A percentile compares a stretch with the other conserved stretches of the same genome.
These are phyloP conservation scores for Neoscytalidium dimidiatum DNA, from an alignment of 2,329 filamentous ascomycete species.

Conservation along the genomic window DNA sequence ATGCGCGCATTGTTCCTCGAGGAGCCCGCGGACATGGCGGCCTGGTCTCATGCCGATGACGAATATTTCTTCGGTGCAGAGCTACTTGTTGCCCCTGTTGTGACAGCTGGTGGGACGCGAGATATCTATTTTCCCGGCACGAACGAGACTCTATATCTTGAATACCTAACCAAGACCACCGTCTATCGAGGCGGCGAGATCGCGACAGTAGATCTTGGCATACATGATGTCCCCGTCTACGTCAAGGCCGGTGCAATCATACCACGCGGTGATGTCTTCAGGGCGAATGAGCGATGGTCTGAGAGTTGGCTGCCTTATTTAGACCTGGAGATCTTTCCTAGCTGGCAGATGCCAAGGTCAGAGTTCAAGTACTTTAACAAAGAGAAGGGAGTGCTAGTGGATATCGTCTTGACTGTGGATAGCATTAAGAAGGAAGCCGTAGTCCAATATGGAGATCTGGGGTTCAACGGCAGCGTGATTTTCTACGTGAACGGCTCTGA, in stretches of 20 bases:
- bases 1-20: constrained; percentile 40
- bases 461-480: constrained; percentile 22
- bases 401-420: constrained; percentile 22
- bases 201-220: constrained; percentile 22
- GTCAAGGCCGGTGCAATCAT: constrained; percentile 37
- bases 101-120: constrained; percentile 29
- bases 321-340: constrained; percentile 35
- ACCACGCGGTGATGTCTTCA: constrained; percentile 34
- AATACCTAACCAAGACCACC: constrained; percentile 35
- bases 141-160: constrained; percentile 29
- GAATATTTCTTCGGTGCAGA: constrained; percentile 37
- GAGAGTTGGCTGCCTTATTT: constrained; percentile 33
- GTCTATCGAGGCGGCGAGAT: constrained; percentile 29
- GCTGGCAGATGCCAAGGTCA: constrained; percentile 28
- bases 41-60: constrained; percentile 28
- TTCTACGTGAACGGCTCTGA: constrained; percentile 22
- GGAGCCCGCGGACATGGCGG: constrained; percentile 28
- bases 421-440: constrained; percentile 19
- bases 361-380: constrained; percentile 31
- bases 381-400: constrained; percentile 22
- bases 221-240: constrained; percentile 34
- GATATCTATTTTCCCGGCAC: constrained; percentile 35
- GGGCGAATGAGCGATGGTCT: constrained; percentile 39
- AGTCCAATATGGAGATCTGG: constrained; percentile 25
- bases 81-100: constrained; percentile 38